Evolutionary conservation across 108 stramenopile genomes (phyloP).

Genomic region (Cyclotella kingstonii): DNA sequence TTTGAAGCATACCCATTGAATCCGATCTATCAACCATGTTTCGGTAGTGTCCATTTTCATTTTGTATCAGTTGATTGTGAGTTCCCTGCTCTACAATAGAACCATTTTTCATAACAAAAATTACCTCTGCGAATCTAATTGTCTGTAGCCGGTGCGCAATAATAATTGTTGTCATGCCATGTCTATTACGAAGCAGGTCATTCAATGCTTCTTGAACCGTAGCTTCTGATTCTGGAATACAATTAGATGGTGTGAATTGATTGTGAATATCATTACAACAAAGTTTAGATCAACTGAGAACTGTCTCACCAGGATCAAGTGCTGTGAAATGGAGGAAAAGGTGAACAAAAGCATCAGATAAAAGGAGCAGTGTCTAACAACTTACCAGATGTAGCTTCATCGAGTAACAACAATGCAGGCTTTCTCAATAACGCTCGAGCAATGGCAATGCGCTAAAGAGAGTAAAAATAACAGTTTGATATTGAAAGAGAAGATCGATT

Average conservation of each 20-base stretch:
- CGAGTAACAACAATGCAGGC: conserved; percentile 78
- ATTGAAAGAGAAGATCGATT: not conserved
- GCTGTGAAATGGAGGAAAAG: conserved; percentile 1
- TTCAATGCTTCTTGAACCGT: conserved; percentile 82
- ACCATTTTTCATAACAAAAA: conserved; percentile 74
- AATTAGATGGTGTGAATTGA: too few species aligned
- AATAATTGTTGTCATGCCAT: conserved; percentile 70
- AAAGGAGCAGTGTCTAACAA: not conserved
- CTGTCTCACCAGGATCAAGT: conserved; percentile 31
- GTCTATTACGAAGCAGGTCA: conserved; percentile 49
- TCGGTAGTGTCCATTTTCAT: conserved; percentile 43
- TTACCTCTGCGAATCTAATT: conserved; percentile 79
- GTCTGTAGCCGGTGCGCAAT: conserved; percentile 90
- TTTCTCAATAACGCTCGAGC: conserved; percentile 80
- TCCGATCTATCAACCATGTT: conserved; percentile 47
- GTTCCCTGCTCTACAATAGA: conserved; percentile 70
- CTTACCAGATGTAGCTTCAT: conserved; percentile 74
- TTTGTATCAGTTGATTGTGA: conserved; percentile 76
- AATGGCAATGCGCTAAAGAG: conserved; percentile 79
- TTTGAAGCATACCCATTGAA: conserved; percentile 40
- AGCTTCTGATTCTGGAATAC: conserved; percentile 62
- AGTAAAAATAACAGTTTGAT: not conserved
- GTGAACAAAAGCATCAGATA: not conserved
- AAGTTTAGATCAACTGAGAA: not conserved
- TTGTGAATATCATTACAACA: not conserved